Base-by-base conservation (phyloP, 257 asterid species). In the Parsonsia alboflavescens region DNA sequence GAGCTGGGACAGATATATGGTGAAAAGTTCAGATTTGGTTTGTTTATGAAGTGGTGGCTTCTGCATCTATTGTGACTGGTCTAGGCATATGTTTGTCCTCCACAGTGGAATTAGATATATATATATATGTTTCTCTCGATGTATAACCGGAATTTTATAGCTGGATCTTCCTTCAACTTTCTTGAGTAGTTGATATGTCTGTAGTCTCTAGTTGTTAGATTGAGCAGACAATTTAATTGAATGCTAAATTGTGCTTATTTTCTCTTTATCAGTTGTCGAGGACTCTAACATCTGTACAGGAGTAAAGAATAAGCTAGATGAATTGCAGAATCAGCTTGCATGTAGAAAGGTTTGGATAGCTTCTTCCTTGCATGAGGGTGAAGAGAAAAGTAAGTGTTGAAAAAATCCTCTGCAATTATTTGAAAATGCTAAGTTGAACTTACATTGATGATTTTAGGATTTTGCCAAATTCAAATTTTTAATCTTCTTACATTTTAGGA, bases 321-420 rank as follows among this genome's bases (percentile, higher is more conserved):
- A 86, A 72, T 74, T 94, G 79, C 86, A 76, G 80, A 73, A 78
- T 49, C 90, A 84, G 73, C 86, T 90, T 78, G 77, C 71, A 44
- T 67, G 66, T 76, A 83, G 93, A 80, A 89, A 85, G 88, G 96
- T 89, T 70, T 92, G 99, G 99, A 80, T 94, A 92, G 99, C 96
- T 71, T 88, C 99, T 77, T 94, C 99, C 70, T 88, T 94, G 78
- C 98, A 94, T 73, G 82, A 76, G 84, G 97, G 91, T 73, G 99
- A 94, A 88, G 97, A 90, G 76, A 84, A 84, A 82, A 90, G 99
- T 90, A 80, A 69, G 78, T 76, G 67, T 50, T 70, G 33, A 39
- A 24, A 46, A 41, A 13, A 16, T 49, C 5, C 28, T 1, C 6
- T 33, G 56, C 50, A 10, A 26, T 3, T 28, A 41, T 49, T 53